Percentiles rank a stretch among this genome's conserved stretches.
Conservation (phyloP, 2,329 filamentous ascomycete species). For the Purpureocillium takamizusanense region DNA sequence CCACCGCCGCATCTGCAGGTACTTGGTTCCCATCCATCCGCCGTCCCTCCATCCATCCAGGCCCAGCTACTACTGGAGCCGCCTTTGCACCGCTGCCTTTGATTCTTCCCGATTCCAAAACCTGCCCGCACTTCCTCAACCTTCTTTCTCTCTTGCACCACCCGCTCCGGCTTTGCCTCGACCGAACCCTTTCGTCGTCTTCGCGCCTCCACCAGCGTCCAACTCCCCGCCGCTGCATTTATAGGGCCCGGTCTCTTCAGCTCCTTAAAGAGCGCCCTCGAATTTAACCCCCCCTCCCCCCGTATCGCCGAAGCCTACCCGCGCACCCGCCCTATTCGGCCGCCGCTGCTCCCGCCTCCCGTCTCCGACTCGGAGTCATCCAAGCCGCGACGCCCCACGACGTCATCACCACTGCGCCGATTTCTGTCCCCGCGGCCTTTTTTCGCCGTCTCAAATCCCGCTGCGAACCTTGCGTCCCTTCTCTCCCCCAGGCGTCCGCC, state of each 20-base stretch:
- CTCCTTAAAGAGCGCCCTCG: conserved; percentile 2
- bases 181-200: too few relatives aligned
- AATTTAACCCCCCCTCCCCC: conserved; percentile 4
- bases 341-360: background rate
- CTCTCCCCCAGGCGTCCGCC: conserved; percentile 15
- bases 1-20: conserved; percentile 13
- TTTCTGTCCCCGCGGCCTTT: background rate
- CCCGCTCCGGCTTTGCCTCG: too few relatives aligned
- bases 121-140: conserved; percentile 12
- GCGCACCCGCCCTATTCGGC: background rate
- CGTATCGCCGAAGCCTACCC: conserved; percentile 8
- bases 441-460: too few relatives aligned
- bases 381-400: conserved; percentile 8
- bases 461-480: too few relatives aligned
- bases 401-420: conserved; percentile 9
- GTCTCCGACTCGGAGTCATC: conserved; percentile 5
- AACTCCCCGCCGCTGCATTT: too few relatives aligned
- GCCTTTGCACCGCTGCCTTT: background rate
- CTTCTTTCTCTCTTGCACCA: conserved; percentile 3
- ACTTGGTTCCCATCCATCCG: conserved; percentile 4
- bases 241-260: too few relatives aligned
- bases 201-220: too few relatives aligned
- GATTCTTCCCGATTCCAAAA: background rate
- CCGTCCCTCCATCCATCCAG: conserved; percentile 4
- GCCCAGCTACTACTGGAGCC: background rate